These are phyloP conservation scores for Cystobasidium tubakii DNA, from an alignment of 768 basidiomycete species.

Conservation along the genomic window DNA sequence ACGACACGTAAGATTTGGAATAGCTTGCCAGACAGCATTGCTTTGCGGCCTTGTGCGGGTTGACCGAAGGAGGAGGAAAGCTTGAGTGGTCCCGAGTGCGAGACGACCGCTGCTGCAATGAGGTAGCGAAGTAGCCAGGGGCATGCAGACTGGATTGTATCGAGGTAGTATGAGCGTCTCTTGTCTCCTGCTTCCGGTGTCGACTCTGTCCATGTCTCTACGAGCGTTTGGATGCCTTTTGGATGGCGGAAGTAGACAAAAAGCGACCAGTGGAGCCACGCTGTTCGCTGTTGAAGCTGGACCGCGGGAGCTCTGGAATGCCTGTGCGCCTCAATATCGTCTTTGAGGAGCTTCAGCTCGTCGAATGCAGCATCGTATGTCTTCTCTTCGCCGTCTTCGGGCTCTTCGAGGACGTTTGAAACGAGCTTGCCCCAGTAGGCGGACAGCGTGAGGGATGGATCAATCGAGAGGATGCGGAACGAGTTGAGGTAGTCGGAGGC, in stretches of 20 bases:
- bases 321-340: slow-evolving; percentile 29
- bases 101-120: slow-evolving; percentile 83
- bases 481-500: slow-evolving; percentile 90
- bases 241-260: slow-evolving; percentile 98
- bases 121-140: slow-evolving; percentile 95
- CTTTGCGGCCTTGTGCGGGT: slow-evolving; percentile 24
- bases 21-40: slow-evolving; percentile 56
- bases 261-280: slow-evolving; percentile 95
- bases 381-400: slow-evolving; percentile 47
- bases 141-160: slow-evolving; percentile 91
- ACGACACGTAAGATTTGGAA: slow-evolving; percentile 87
- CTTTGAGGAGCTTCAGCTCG: slow-evolving; percentile 25
- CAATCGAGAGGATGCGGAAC: slow-evolving; percentile 93
- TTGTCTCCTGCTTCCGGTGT: slow-evolving; percentile 30
- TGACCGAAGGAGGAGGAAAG: slow-evolving; percentile 33
- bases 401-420: slow-evolving; percentile 79
- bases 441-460: slow-evolving; percentile 84
- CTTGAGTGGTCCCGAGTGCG: slow-evolving; percentile 52
- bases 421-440: slow-evolving; percentile 99
- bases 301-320: slow-evolving; percentile 49
- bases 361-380: slow-evolving; percentile 37
- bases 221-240: slow-evolving; percentile 78
- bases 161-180: slow-evolving; percentile 61
- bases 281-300: slow-evolving; percentile 88
- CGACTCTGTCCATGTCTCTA: slow-evolving; percentile 93